These are phyloP conservation scores for Lagenidium giganteum DNA, from an alignment of 352 stramenopile species.

Conservation along the genomic window DNA sequence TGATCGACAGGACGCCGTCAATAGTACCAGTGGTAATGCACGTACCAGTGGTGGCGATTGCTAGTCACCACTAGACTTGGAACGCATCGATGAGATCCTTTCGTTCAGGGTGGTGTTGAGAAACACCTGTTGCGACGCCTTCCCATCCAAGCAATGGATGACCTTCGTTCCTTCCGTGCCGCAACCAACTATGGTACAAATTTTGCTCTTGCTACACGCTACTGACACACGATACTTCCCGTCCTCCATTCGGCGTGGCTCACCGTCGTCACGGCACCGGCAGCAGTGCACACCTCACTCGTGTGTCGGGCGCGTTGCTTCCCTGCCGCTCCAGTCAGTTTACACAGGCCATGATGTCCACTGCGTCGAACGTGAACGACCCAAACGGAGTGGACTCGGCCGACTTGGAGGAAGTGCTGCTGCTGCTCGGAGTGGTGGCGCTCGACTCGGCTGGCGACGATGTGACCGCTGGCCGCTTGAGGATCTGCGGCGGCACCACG, in stretches of 20 bases:
- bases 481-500: conserved; percentile 36
- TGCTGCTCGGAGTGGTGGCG: conserved; percentile 3
- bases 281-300: no score
- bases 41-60: no score
- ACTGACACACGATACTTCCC: conserved; percentile 21
- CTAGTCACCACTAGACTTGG: no score
- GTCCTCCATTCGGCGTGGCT: conserved; percentile 5
- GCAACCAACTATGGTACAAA: conserved; percentile 61
- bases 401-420: conserved; percentile 26
- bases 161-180: no score
- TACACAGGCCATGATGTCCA: conserved; percentile 87
- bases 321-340: conserved; percentile 38
- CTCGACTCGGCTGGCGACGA: neutral
- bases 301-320: conserved; percentile 14
- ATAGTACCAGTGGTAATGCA: no score
- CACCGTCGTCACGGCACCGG: conserved; percentile 5
- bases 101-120: conserved; percentile 77
- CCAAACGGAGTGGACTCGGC: conserved; percentile 36
- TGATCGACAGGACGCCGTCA: no score
- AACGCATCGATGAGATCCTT: no score
- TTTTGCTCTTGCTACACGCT: neutral
- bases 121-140: conserved; percentile 64
- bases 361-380: conserved; percentile 76
- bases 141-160: conserved; percentile 5
- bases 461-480: conserved; percentile 22